Conservation (phyloP, 1,139 yeast species). For the Magnusiomyces fungicola region DNA sequence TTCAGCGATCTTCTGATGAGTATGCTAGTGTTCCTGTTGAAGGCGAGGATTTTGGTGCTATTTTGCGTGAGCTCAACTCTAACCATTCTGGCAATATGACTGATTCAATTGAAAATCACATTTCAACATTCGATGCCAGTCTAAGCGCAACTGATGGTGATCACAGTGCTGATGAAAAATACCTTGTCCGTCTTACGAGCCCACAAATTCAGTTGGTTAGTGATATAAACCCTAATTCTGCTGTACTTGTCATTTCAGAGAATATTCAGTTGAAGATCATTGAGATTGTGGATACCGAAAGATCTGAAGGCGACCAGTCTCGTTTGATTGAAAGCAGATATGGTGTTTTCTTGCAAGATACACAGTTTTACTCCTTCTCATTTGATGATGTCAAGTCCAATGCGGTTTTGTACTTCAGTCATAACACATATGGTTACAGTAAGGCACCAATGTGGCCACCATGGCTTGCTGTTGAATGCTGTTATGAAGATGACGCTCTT, state of each 20-base stretch:
- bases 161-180: constrained; percentile 52
- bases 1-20: constrained; percentile 5
- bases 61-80: constrained; percentile 15
- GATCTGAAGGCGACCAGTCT: constrained; percentile 44
- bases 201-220: constrained; percentile 84
- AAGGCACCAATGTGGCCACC: constrained; percentile 62
- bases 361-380: constrained; percentile 63
- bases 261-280: constrained; percentile 64
- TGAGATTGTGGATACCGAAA: constrained; percentile 43
- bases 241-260: constrained; percentile 64
- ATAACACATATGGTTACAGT: constrained; percentile 35
- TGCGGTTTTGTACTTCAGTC: constrained; percentile 38
- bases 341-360: constrained; percentile 60
- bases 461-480: constrained; percentile 63
- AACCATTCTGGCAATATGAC: constrained; percentile 5
- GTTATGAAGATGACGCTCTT: constrained; percentile 58
- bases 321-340: constrained; percentile 60
- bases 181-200: constrained; percentile 60
- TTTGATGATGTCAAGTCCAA: constrained; percentile 40
- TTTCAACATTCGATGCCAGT: constrained; percentile 7
- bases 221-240: constrained; percentile 53
- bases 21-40: constrained; percentile 3
- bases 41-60: constrained; percentile 6
- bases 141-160: constrained; percentile 19
- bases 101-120: constrained; percentile 1